Evolutionary conservation across 2,329 filamentous ascomycete species (phyloP).

Genomic region (Zymoseptoria crescenta): DNA sequence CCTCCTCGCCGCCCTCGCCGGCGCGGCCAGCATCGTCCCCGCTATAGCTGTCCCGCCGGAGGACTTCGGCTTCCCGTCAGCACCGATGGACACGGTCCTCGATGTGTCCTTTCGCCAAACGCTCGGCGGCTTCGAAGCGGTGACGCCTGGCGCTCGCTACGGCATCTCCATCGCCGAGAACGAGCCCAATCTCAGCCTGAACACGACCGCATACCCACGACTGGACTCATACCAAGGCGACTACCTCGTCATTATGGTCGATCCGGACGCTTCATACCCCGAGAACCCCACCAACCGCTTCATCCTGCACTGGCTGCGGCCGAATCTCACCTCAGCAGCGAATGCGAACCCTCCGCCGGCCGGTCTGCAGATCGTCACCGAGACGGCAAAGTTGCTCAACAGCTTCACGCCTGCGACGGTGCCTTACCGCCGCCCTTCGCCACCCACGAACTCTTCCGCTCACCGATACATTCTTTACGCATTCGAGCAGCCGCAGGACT

Average conservation of each 20-base stretch:
- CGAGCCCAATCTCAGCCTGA: slow-evolving; percentile 1
- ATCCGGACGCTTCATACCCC: slow-evolving; percentile 11
- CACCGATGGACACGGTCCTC: slow-evolving; percentile 11
- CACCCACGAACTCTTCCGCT: slow-evolving; percentile 9
- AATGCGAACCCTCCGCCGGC: background rate
- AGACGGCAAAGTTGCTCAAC: background rate
- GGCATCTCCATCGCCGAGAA: slow-evolving; percentile 8
- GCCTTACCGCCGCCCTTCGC: slow-evolving; percentile 4
- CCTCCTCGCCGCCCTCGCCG: background rate
- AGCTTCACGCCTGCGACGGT: slow-evolving; percentile 4
- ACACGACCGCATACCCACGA: slow-evolving; percentile 6
- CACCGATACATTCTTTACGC: slow-evolving; percentile 11
- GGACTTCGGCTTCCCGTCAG: slow-evolving; percentile 10
- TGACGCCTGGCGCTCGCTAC: background rate
- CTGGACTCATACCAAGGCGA: slow-evolving; percentile 8
- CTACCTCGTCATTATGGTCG: slow-evolving; percentile 10
- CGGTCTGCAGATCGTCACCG: background rate
- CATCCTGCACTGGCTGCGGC: slow-evolving; percentile 11
- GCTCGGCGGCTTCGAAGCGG: background rate
- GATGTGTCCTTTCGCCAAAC: slow-evolving; percentile 1
- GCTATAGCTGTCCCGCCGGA: slow-evolving; percentile 9
- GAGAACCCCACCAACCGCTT: slow-evolving; percentile 7
- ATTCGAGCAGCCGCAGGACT: slow-evolving; percentile 8
- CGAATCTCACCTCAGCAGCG: slow-evolving; percentile 2
- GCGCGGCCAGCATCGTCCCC: slow-evolving; percentile 1